Base-by-base conservation (phyloP, 495 filamentous ascomycete genomes). In the Aspergillus coremiiformis region DNA sequence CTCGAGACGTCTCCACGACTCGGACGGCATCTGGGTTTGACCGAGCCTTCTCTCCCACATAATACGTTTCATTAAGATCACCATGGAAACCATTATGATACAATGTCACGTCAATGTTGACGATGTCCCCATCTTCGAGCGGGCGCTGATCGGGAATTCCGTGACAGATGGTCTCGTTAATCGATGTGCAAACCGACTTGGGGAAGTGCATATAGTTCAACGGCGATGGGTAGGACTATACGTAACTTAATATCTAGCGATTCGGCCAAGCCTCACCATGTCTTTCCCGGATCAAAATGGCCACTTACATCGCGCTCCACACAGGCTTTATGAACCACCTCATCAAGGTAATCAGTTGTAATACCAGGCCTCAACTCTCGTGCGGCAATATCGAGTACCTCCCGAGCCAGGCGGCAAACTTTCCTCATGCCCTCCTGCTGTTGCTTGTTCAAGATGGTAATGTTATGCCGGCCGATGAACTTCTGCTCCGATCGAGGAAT, bases 81-180 rank as follows among this genome's bases (percentile, higher is more conserved):
- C 87, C 88, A 62, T 95, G 89, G 71, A 84, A 94, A 23, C 89
- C 89, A 12, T 81, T 84, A 59, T 95, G 89, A 68, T 92, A 94
- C 47, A 95, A 66, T 5, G 87, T 88, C 5, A 95, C 87, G 58
- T 95, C 89, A 46, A 95, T 84, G 68, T 95, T 95, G 66, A 95
- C 64, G 43, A 95, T 94, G 55, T 95, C 89, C 44, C 89, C 89
- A 53, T 95, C 88, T 43, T 86, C 68, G 7, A 95, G 72, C 8
- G 85, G 75, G 20, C 89, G 78, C 56, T 87, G 78, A 53, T 95
- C 89, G 15, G 89, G 89, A 49, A 95, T 94, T 47, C 89, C 89
- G 74, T 95, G 89, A 70, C 89, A 94, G 63, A 99, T 97, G 51
- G 95, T 85, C 70, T 99, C 93, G 74, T 99, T 99, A 53, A 86